Evolutionary conservation across 306 rosid species (phyloP).

Genomic region (Corylus americana): DNA sequence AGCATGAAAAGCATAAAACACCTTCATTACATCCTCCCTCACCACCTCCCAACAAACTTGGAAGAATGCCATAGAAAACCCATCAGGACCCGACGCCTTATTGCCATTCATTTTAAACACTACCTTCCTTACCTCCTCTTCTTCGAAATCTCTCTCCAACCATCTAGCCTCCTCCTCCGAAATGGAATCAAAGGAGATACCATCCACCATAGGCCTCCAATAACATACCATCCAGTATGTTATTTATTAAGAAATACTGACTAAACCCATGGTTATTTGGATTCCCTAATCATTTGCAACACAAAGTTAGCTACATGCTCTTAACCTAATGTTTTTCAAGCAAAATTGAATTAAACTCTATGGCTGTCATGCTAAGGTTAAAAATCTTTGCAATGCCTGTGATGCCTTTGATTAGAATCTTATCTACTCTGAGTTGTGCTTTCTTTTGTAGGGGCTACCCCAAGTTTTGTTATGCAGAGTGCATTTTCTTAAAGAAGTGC

Average conservation of each 20-base stretch:
- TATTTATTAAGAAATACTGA: not conserved
- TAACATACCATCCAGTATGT: too few species aligned
- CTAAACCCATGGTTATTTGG: not conserved
- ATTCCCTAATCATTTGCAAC: not conserved
- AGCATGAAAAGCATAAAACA: too few species aligned
- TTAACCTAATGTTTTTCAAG: not conserved
- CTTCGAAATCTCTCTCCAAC: too few species aligned
- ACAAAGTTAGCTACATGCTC: not conserved
- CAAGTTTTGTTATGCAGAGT: conserved; percentile 85
- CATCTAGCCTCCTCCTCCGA: too few species aligned
- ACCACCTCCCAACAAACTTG: too few species aligned
- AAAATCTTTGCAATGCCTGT: not conserved
- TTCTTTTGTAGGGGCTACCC: conserved; percentile 76
- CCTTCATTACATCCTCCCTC: too few species aligned
- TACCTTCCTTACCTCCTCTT: too few species aligned
- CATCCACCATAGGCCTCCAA: too few species aligned
- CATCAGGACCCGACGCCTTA: too few species aligned
- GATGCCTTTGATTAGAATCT: conserved; percentile 16
- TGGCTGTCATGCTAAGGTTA: not conserved
- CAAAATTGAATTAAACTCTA: not conserved
- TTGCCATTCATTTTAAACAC: too few species aligned
- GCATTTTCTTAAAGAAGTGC: conserved; percentile 74
- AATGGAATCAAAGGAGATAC: too few species aligned
- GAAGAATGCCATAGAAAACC: too few species aligned
- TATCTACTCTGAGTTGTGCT: conserved; percentile 36